Conservation (phyloP, 305 asterid species). For the Striga hermonthica region DNA sequence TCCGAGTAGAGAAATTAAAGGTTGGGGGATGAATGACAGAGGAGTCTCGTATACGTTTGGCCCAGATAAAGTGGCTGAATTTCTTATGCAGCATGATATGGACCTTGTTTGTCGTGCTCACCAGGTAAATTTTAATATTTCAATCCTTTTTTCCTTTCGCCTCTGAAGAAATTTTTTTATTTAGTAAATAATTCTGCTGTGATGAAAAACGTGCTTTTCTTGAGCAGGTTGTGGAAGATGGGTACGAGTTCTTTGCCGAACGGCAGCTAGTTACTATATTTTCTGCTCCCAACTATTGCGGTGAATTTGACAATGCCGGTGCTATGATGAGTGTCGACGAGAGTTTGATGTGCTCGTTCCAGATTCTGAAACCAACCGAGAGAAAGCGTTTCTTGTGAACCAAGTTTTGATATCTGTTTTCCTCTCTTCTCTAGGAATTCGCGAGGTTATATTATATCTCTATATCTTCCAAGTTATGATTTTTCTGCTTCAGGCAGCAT, state of each 20-base stretch:
- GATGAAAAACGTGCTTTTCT: not conserved
- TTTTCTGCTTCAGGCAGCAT: not conserved
- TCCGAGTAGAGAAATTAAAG: constrained; percentile 39
- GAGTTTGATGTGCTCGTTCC: constrained; percentile 44
- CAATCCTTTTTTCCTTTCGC: not conserved
- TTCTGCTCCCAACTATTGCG: constrained; percentile 41
- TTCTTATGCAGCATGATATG: constrained; percentile 39
- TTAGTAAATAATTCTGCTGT: not conserved
- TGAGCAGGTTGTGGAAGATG: constrained; percentile 45
- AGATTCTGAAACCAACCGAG: constrained; percentile 37
- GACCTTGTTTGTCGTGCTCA: constrained; percentile 41
- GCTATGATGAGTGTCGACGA: constrained; percentile 46
- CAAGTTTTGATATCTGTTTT: not conserved
- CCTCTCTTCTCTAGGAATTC: not conserved
- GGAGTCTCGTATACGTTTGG: constrained; percentile 45
- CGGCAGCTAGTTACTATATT: constrained; percentile 41
- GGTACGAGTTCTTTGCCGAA: constrained; percentile 43
- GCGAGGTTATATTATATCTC: not conserved
- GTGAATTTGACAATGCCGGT: constrained; percentile 40
- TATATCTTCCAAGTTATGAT: not conserved
- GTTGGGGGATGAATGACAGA: constrained; percentile 45
- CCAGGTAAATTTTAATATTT: constrained; percentile 30
- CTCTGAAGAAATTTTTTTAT: not conserved
- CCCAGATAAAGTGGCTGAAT: constrained; percentile 34
- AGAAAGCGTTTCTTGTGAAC: constrained; percentile 28